phyloP scores from a whole-genome alignment of 2,329 filamentous ascomycete genomes.

The Nakataea oryzae region DNA sequence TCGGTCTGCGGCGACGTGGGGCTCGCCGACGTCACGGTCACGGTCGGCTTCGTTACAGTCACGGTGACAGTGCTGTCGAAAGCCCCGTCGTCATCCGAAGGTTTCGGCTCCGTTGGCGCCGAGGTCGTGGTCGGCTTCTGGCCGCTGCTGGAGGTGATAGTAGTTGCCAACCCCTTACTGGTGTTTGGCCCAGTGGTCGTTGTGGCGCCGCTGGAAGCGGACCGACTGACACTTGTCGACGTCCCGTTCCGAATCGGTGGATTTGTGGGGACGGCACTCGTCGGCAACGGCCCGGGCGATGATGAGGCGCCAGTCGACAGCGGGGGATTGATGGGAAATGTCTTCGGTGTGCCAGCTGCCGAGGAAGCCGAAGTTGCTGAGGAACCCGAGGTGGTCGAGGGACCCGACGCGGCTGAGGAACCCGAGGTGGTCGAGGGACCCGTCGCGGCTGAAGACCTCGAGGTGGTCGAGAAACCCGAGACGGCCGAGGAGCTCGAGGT shows the following conservation, averaged over 20 bases:
- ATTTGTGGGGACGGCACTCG: background rate
- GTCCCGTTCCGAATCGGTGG: background rate
- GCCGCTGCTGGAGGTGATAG: background rate
- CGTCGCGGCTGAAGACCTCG: too few species aligned
- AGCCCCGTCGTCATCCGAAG: slow-evolving; percentile 14
- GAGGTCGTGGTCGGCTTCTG: background rate
- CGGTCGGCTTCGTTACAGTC: background rate
- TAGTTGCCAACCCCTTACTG: background rate
- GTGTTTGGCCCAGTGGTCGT: background rate
- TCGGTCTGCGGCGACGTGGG: too few species aligned
- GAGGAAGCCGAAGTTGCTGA: too few species aligned
- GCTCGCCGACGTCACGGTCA: background rate
- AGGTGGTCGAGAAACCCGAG: background rate
- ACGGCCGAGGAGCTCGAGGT: too few species aligned
- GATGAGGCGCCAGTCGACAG: background rate
- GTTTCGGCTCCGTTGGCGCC: too few species aligned
- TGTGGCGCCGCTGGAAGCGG: background rate
- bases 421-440: too few species aligned
- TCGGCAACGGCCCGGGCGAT: background rate
- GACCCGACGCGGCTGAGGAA: too few species aligned
- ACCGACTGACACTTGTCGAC: background rate
- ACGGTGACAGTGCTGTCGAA: slow-evolving; percentile 22
- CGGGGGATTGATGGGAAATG: too few species aligned
- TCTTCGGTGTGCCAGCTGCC: background rate
- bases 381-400: background rate